Evolutionary conservation across 495 filamentous ascomycete genomes (phyloP), one percentile per base, ranked within the genome.

Genomic region (Gamarada debralockiae): DNA sequence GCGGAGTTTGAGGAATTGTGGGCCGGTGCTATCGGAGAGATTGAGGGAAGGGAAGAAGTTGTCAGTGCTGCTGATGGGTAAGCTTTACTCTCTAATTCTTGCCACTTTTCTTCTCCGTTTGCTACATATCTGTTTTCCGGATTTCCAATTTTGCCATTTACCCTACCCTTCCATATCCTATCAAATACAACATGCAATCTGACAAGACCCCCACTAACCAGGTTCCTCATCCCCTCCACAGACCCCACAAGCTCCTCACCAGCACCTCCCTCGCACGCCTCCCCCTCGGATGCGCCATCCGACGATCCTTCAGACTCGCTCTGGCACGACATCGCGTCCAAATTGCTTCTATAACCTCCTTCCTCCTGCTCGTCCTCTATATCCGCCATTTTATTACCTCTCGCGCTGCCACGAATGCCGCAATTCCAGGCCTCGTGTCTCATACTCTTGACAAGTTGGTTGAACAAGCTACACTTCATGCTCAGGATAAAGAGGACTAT

Each of bases 251-350:
- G 71, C 70, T 70, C 70, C 70, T 85, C 69, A 70, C 73, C 62
- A 84, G 83, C 71, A 80, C 73, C 76, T 95, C 91, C 73, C 85
- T 93, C 84, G 83, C 89, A 78, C 79, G 85, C 62, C 75, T 97
- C 83, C 79, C 91, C 72, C 76, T 96, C 84, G 63, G 69, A 73
- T 99, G 95, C 75, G 81, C 89, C 73, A 60, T 92, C 88, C 81
- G 81, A 74, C 83, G 92, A 75, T 90, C 90, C 74, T 72, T 95
- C 80, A 81, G 88, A 76, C 85, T 87, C 82, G 82, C 92, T 78
- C 70, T 96, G 89, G 84, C 88, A 79, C 79, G 86, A 85, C 80
- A 97, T 96, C 82, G 93, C 89, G 74, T 95, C 82, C 74, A 85
- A 79, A 80, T 97, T 96, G 43, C 45, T 57, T 78, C 80, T 76